Percentiles rank a stretch among this genome's conserved stretches.
Evolutionary conservation across 495 filamentous ascomycete genomes (phyloP).

Genomic region (Neurospora sublineolata): DNA sequence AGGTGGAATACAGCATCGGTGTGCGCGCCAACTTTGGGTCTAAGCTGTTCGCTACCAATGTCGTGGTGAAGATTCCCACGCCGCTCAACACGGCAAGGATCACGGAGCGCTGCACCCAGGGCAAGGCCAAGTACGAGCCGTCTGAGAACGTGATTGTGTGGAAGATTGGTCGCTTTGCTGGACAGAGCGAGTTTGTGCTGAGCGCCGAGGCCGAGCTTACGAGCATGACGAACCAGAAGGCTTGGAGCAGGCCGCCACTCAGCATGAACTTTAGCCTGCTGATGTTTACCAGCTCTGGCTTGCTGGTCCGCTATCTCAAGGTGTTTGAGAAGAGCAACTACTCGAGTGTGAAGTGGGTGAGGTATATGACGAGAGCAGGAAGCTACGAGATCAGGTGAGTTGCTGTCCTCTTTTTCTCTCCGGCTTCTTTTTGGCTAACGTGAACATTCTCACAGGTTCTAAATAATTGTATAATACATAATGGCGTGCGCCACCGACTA

Average conservation of each 20-base stretch:
- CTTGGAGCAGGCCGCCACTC: conserved; percentile 89
- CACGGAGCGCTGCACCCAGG: conserved; percentile 85
- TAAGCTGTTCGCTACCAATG: conserved; percentile 96
- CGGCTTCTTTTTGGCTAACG: not conserved
- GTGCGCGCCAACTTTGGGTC: conserved; percentile 93
- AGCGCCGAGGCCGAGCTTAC: conserved; percentile 88
- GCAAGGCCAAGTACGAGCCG: conserved; percentile 97
- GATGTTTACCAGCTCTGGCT: conserved; percentile 93
- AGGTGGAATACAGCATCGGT: conserved; percentile 96
- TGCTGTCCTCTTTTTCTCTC: not conserved
- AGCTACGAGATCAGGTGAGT: conserved; percentile 65
- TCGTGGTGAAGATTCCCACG: conserved; percentile 89
- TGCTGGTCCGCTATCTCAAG: conserved; percentile 92
- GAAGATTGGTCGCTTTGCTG: conserved; percentile 96
- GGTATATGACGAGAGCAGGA: conserved; percentile 95
- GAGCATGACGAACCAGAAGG: conserved; percentile 96
- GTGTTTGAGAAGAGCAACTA: conserved; percentile 99
- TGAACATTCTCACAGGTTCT: conserved; percentile 6
- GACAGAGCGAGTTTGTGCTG: conserved; percentile 88
- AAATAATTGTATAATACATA: conserved; percentile 1
- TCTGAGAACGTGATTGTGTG: conserved; percentile 96
- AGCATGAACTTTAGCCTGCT: conserved; percentile 84
- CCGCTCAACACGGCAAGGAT: conserved; percentile 93
- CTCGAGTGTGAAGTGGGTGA: conserved; percentile 95
- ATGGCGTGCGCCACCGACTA: not conserved